Base-by-base conservation (phyloP, 306 rosid species). In the Fragaria vesca region DNA sequence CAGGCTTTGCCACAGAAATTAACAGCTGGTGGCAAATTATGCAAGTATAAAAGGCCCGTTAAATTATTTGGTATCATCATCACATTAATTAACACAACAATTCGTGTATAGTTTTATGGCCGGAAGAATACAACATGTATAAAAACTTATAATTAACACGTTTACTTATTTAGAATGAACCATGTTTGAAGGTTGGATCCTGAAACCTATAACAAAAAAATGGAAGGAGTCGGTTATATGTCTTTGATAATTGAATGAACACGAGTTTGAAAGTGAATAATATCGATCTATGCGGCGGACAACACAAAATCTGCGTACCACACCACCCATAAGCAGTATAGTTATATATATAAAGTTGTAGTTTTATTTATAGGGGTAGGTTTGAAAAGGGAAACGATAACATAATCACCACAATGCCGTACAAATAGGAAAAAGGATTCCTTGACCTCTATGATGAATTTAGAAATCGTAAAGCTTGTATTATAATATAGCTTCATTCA, bases 401-500 rank as follows among this genome's bases (percentile, higher is more conserved):
- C 67, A 20, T 72, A 36, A 48, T 4, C 17, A 75, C 2, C 6
- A 20, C 71, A 46, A 17, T 34, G 21, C 78, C 47, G 78, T 75
- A 62, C 78, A 17, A 74, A 24, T 7, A 43, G 57, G 47, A 75
- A 62, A 75, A 32, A 12, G 20, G 1, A 46, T 20, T 3, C 47
- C 60, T 75, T 46, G 78, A 45, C 71, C 43, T 58, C 69, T 26
- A n/a, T 43, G 48, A 20, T 9, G 47, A 66, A 38, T 30, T 17
- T 38, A 8, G 28, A 7, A 66, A 66, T 38, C 26, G 47, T 17
- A 63, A 34, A 66, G 71, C 48, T 36, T 20, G 50, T 40, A 2
- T 38, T 38, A 73, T 1, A 73, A 21, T 34, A 34, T 18, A 24
- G 10, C 21, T 57, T 43, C 42, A 42, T 66, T 36, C 26, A 36